Percentiles rank a stretch among this genome's conserved stretches.
These are phyloP conservation scores for Chaetomium cochliodes DNA, from an alignment of 495 filamentous ascomycete genomes.

Conservation along the genomic window DNA sequence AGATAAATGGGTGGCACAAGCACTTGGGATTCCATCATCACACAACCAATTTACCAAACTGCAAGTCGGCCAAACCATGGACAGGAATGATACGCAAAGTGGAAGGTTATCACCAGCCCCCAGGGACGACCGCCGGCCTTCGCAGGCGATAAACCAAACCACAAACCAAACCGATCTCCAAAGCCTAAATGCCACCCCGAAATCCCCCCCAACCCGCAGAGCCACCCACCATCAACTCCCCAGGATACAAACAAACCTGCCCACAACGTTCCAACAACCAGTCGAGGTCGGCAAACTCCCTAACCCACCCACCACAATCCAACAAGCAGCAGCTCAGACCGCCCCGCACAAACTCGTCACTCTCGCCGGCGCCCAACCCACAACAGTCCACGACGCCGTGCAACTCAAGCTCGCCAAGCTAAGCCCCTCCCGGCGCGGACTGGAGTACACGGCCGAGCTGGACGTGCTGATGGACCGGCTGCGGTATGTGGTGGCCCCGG, in stretches of 20 bases:
- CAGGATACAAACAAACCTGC: no score
- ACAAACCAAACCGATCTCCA: no score
- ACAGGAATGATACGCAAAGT: background rate
- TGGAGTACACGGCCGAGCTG: background rate
- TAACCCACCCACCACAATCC: no score
- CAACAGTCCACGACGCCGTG: background rate
- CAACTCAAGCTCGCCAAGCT: background rate
- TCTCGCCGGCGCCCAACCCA: background rate
- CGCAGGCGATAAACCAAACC: background rate
- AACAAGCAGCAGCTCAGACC: no score
- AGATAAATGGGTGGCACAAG: background rate
- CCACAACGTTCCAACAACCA: no score
- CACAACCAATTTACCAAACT: background rate
- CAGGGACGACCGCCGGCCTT: background rate
- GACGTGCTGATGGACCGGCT: slow-evolving; percentile 3
- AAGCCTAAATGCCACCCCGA: no score
- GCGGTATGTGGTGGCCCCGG: background rate
- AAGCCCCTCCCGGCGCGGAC: background rate
- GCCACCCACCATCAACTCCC: no score
- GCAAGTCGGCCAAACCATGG: background rate
- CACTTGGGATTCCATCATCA: background rate
- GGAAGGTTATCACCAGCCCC: background rate
- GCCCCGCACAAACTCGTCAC: no score
- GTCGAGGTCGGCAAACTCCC: no score
- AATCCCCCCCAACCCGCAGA: no score